Base-by-base conservation (phyloP, 305 asterid genomes). In the Fraxinus sp. region DNA sequence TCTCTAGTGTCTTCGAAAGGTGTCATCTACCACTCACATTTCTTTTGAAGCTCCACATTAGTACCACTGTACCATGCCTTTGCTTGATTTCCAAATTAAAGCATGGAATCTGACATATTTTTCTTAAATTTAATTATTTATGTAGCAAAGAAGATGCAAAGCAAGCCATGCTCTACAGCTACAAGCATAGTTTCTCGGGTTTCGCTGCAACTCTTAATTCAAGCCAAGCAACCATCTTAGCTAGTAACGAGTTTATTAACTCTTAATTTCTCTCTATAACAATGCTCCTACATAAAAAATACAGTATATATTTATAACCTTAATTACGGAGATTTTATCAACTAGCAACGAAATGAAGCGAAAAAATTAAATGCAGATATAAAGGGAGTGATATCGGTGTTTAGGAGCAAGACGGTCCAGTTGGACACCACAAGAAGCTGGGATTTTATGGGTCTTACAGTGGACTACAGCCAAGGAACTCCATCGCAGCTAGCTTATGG, bases 371-470 rank as follows among this genome's bases (percentile, higher is more conserved):
- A 52, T 84, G 88, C 92, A 92, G 94, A 84, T 79, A 84, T 71
- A 28, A 83, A 80, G 80, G 95, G 92, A 22, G 95, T 91, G 77
- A 72, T 90, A 83, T 92, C 97, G 0, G 92, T 92, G 77, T 92
- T 90, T 81, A 86, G 85, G 85, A 92, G 97, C 87, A 77, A 84
- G 83, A 83, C 79, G 2, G 82, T 90, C 66, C 71, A 79, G 37
- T 46, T 91, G 82, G 91, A 89, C 86, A 91, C 97, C n/a, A 92
- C 95, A 24, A 90, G 95, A 87, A 92, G 95, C 92, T 92, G 95
- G 95, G 95, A 91, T 80, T 92, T 92, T 43, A 86, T 91, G 89
- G 95, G 93, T 1, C 95, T 92, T 37, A 80, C 82, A 70, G 74
- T 86, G 41, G 91, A 89, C 84, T 36, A 84, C 76, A 57, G 55